These are phyloP conservation scores for Carallia brachiata DNA, from an alignment of 345 rosid species.

Conservation along the genomic window DNA sequence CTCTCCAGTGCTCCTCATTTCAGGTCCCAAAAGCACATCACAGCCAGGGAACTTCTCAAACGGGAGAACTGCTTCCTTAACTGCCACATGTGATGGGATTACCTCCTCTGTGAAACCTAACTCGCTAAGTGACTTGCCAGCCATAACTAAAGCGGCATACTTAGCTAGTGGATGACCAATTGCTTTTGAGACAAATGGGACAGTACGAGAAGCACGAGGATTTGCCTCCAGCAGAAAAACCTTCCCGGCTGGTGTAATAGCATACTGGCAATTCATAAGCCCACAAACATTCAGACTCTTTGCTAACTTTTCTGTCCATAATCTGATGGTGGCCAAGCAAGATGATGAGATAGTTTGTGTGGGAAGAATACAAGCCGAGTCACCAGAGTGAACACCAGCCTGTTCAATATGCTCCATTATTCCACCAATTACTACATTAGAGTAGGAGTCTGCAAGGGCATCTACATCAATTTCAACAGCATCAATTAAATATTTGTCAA, in stretches of 20 bases:
- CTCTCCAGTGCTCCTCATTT: conserved; percentile 97
- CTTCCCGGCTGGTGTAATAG: conserved; percentile 72
- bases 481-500: conserved; percentile 85
- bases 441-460: conserved; percentile 78
- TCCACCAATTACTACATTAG: conserved; percentile 90
- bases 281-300: conserved; percentile 82
- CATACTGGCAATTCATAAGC: conserved; percentile 94
- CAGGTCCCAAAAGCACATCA: conserved; percentile 90
- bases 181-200: conserved; percentile 97
- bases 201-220: conserved; percentile 96
- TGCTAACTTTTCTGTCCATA: conserved; percentile 82
- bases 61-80: conserved; percentile 96
- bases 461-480: conserved; percentile 90
- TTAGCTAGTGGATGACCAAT: conserved; percentile 94
- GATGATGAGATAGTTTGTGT: conserved; percentile 73
- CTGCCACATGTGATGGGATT: conserved; percentile 75
- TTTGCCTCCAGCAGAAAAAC: conserved; percentile 96
- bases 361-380: conserved; percentile 92
- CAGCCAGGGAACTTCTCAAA: conserved; percentile 94
- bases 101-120: conserved; percentile 72
- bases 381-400: conserved; percentile 99
- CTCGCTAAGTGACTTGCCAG: conserved; percentile 74
- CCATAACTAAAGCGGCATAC: conserved; percentile 93
- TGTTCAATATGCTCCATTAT: conserved; percentile 99
- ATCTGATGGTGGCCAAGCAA: conserved; percentile 66